A percentile compares a stretch with the other conserved stretches of the same genome.
phyloP scores from a whole-genome alignment of 139 green algal genomes.

The Ettlia oleoabundans region DNA sequence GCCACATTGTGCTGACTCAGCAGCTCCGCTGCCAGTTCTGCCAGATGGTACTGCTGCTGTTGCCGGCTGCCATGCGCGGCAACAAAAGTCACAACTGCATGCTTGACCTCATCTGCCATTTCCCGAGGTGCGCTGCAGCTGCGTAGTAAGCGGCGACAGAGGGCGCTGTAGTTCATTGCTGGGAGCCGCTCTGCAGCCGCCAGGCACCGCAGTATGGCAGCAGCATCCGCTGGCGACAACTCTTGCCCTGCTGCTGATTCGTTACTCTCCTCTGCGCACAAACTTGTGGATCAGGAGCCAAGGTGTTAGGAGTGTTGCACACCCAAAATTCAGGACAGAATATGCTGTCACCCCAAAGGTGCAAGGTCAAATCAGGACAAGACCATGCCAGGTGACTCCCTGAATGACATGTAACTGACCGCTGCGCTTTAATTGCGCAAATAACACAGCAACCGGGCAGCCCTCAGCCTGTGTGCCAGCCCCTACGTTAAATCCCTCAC shows the following conservation, averaged over 20 bases:
- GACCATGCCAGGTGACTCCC: no score
- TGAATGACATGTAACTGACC: no score
- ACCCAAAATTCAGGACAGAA: no score
- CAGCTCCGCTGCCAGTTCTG: constrained; percentile 15
- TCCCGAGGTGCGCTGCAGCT: not conserved
- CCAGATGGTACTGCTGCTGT: constrained; percentile 7
- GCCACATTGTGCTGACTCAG: not conserved
- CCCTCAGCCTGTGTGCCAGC: not conserved
- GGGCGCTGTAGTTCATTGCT: not conserved
- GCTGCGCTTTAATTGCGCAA: no score
- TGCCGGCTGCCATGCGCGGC: constrained; percentile 25
- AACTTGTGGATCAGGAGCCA: not conserved
- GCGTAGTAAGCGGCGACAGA: constrained; percentile 26
- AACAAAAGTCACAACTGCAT: not conserved
- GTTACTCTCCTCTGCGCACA: not conserved
- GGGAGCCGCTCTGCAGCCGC: constrained; percentile 19
- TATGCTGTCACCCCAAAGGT: no score
- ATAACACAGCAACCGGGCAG: no score
- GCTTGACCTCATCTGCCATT: not conserved
- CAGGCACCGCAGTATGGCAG: constrained; percentile 31
- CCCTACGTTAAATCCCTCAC: not conserved
- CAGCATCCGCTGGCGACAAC: constrained; percentile 11
- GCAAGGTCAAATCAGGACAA: no score
- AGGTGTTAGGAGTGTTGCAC: not conserved
- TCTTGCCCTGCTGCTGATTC: not conserved